Percentiles rank a stretch among this genome's conserved stretches.
Conservation (phyloP, 257 asterid species). For the Solanum arcanum region DNA sequence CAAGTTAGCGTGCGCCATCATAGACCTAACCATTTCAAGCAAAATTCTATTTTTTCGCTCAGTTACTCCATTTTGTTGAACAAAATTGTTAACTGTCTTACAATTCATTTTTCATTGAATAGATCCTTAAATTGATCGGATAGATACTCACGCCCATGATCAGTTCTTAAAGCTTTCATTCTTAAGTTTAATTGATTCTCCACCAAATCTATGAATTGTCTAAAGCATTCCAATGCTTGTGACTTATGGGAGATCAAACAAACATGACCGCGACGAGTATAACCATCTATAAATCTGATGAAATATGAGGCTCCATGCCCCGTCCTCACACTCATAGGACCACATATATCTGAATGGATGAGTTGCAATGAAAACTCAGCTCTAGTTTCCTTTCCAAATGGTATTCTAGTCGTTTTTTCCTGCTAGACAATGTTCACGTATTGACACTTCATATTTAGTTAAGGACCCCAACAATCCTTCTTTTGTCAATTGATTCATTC, state of each 20-base stretch:
- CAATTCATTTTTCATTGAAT: neutral
- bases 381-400: neutral
- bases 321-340: neutral
- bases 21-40: too few relatives aligned
- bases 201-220: neutral
- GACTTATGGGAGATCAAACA: too few relatives aligned
- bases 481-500: too few relatives aligned
- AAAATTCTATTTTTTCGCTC: too few relatives aligned
- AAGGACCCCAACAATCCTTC: neutral
- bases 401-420: too few relatives aligned
- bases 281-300: neutral
- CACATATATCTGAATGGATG: neutral
- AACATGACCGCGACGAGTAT: neutral
- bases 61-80: too few relatives aligned
- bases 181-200: neutral
- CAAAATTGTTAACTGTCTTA: too few relatives aligned
- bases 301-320: neutral
- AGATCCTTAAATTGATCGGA: neutral
- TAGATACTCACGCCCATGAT: neutral
- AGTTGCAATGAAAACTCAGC: neutral
- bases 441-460: neutral
- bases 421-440: neutral
- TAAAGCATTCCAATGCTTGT: neutral
- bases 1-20: too few relatives aligned
- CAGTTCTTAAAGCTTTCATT: neutral